Evolutionary conservation across 2,329 filamentous ascomycete species (phyloP).

Genomic region (Aspergillus sp.): DNA sequence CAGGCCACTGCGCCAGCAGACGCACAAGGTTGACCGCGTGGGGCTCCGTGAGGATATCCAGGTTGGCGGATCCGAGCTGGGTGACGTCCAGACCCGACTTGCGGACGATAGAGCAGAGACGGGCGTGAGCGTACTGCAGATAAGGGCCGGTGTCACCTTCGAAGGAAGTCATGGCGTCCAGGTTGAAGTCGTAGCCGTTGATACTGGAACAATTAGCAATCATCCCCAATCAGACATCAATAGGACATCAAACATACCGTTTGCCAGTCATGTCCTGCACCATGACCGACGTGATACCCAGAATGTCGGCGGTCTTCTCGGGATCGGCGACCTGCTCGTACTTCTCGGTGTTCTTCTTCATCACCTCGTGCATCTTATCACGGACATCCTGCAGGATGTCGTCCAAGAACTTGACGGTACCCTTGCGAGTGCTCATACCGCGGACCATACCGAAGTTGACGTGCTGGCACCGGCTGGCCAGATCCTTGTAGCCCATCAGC

Average conservation of each 20-base stretch:
- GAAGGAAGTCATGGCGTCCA: conserved; percentile 64
- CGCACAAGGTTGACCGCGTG: conserved; percentile 63
- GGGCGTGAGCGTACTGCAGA: conserved; percentile 62
- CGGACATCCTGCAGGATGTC: conserved; percentile 75
- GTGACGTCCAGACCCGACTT: conserved; percentile 50
- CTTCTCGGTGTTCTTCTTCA: conserved; percentile 86
- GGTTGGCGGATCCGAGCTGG: conserved; percentile 54
- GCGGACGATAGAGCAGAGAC: conserved; percentile 58
- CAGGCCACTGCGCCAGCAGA: conserved; percentile 62
- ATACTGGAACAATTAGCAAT: conserved; percentile 50
- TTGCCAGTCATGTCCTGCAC: conserved; percentile 98
- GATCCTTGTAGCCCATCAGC: conserved; percentile 59
- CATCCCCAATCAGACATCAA: conserved; percentile 31
- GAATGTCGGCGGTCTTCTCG: conserved; percentile 73
- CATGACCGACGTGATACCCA: conserved; percentile 95
- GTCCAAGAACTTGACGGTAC: conserved; percentile 71
- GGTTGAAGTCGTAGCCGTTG: conserved; percentile 65
- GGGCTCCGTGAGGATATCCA: conserved; percentile 59
- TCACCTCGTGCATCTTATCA: conserved; percentile 97
- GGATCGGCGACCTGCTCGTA: conserved; percentile 88
- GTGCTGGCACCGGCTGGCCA: conserved; percentile 59
- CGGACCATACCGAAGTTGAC: conserved; percentile 67
- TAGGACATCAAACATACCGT: conserved; percentile 53
- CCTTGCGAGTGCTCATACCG: conserved; percentile 64
- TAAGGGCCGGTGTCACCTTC: conserved; percentile 66